Evolutionary conservation across 345 rosid genomes (phyloP).

Genomic region (Eucalyptus shirleyi): DNA sequence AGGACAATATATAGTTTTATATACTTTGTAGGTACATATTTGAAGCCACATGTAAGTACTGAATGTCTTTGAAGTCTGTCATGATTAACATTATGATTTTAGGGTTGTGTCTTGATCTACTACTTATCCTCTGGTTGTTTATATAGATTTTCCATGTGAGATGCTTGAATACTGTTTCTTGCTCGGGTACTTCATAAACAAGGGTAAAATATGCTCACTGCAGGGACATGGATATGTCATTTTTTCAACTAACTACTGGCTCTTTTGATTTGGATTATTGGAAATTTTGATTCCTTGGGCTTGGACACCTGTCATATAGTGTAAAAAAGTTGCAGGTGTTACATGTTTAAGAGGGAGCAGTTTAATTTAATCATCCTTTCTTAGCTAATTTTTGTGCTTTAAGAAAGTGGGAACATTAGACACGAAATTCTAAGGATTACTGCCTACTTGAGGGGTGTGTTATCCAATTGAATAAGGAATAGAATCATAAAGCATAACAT

Average conservation of each 20-base stretch:
- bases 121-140: not conserved
- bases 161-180: not conserved
- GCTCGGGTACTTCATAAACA: not conserved
- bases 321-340: not conserved
- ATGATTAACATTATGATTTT: not conserved
- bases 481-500: not conserved
- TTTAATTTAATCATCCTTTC: not conserved
- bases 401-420: not conserved
- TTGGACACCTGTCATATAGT: not conserved
- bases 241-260: not conserved
- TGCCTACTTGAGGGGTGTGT: not conserved
- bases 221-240: not conserved
- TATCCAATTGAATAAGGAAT: not conserved
- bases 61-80: not conserved
- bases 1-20: constrained; percentile 37
- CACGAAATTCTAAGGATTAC: not conserved
- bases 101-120: not conserved
- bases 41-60: constrained; percentile 67
- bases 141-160: not conserved
- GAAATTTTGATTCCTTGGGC: not conserved
- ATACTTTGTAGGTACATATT: constrained; percentile 47
- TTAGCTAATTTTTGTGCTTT: not conserved
- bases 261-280: not conserved
- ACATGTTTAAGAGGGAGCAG: not conserved
- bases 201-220: not conserved